Evolutionary conservation across 2,329 filamentous ascomycete species (phyloP), one percentile per base, ranked within the genome.

Genomic region (Neobulgaria alba): DNA sequence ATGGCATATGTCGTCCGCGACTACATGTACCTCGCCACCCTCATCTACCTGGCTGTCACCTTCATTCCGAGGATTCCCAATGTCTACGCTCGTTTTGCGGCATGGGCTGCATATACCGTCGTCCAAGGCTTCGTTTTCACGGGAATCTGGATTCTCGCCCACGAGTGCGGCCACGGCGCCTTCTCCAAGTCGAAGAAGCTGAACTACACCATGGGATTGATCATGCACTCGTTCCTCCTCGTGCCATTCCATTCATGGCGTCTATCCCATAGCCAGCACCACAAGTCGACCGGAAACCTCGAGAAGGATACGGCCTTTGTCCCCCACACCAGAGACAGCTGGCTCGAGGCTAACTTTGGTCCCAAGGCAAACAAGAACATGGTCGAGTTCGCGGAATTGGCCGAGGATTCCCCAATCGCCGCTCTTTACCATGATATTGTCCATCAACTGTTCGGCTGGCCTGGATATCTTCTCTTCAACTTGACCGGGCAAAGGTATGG

Each of bases 231-330:
- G 4, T 68, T 72, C 50, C 67, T 85, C 29, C 61, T 82, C 3
- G 79, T 82, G 2, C 82, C 82, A 3, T 86, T 79, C 64, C 84
- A 83, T 65, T 77, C 74, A 36, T 85, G 81, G 81, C 78, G 82
- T 63, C 77, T 77, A 58, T 79, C 73, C 21, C 82, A 86, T 61
- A 71, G 72, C 44, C 72, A 79, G 37, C 82, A 85, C 62, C 82
- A 86, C 64, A 73, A 73, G 50, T 80, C 75, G 61, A 77, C 76
- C 33, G 77, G 77, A 49, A 73, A 83, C 63, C 77, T 82, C 65
- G 71, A 77, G 43, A 78, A 77, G 64, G 79, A 83, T 58, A 79
- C 77, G 57, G 75, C 72, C 15, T 80, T 79, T 46, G 76, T 80
- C 12, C 77, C 77, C 34, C 61, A 63, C 49, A 71, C 65, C 0